Evolutionary conservation across 176 grass and related monocot species (phyloP), one percentile per base, ranked within the genome.

Genomic region (Tillandsia leiboldiana): DNA sequence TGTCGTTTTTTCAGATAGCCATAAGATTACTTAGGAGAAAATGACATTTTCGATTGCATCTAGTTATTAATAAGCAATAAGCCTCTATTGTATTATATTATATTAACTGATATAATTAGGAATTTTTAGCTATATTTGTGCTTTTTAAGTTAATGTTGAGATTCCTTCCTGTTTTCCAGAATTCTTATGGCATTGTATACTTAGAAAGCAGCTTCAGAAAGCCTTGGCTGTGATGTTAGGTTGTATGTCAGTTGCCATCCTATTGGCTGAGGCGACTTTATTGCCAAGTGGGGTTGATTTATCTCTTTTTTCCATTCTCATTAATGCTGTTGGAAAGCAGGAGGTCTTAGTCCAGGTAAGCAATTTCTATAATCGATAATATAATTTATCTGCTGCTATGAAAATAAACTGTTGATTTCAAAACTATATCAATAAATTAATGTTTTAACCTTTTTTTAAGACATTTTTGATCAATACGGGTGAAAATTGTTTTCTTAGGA

Each of bases 341-440:
- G 94, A 99, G 75, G 80, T 99, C 66, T 75, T 99, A 58, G 94
- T 99, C 51, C 94, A 99, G 94, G 94, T 99, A 99, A 75, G 77
- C 53, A 81, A 51, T 27, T 69, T 51, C 70, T 67, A 2, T 61
- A 76, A n/a, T 67, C 63, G 33, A 57, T 59, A 42, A 42, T 42
- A 73, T 10, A 56, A 68, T 2, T 2, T 62, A 59, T 61, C 56
- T 18, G 15, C 13, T 15, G 56, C 15, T 61, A 18, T 18, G 56
- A 61, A 20, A n/a, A 23, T 61, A 18, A 18, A 61, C 22, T 2
- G 56, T 5, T 7, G 33, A 42, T 6, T 42, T 42, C 33, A 42
- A 7, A 42, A 7, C 33, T 42, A 42, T 42, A 42, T 42, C 4
- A 42, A 42, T 7, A 42, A 42, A 42, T 42, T 7, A 42, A 42